Evolutionary conservation across 352 stramenopile genomes (phyloP), one percentile per base, ranked within the genome.

Genomic region (Phytophthora agathidicida): DNA sequence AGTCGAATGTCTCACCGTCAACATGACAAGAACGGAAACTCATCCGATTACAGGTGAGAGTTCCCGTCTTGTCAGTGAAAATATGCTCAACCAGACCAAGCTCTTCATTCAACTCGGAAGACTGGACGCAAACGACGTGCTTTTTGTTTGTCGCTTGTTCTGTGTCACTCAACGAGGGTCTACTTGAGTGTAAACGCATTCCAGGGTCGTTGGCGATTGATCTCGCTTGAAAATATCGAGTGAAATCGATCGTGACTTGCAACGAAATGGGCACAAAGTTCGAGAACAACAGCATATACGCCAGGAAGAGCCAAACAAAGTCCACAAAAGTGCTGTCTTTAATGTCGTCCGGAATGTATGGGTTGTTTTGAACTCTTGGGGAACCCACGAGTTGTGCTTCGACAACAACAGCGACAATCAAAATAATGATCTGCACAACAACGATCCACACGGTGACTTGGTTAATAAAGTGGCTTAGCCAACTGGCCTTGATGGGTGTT

Each of bases 81-180:
- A 99, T 90, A 60, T 99, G 97, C 47, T 98, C 80, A 13, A 99
- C 89, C 62, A 98, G 77, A 5, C 96, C 97, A 17, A 98, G 71
- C 42, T 98, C 89, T 49, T 96, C 92, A 37, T 95, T 96, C 24
- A 98, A 66, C 49, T 97, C 88, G 0, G 88, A 94, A 0, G 80
- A 93, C 36, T 91, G 81, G 10, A 91, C 90, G 24, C 68, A 76
- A 16, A 88, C 80, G 2, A 62, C 60, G 7, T 71, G 86, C 23
- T 86, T 77, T 63, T 80, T 73, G 35, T 74, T 56, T 5, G n/a
- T n/a, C 7, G 41, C 20, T 1, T 36, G n/a, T 1, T 42, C 14
- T 13, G 33, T 27, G 3, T 22, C 19, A 9, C 20, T 26, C 22
- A 58, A 35, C 6, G 54, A 60, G 1, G 45, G 28, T 65, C 66